These are phyloP conservation scores for Grammothele lineata DNA, from an alignment of 768 basidiomycete species.

Conservation along the genomic window DNA sequence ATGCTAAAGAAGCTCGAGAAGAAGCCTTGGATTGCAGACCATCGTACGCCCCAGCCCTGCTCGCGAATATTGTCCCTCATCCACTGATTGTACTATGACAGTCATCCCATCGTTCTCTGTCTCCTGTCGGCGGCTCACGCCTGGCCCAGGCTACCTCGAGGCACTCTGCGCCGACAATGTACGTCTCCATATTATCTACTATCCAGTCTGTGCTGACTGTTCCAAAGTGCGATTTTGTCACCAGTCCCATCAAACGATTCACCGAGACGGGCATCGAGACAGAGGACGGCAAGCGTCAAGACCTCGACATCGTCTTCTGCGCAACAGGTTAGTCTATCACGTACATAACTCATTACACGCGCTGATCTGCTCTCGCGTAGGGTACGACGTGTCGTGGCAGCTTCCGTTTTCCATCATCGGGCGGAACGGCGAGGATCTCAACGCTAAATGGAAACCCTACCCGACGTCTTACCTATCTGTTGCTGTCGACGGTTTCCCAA, in stretches of 20 bases:
- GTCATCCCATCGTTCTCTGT: slow-evolving; percentile 58
- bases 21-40: slow-evolving; percentile 58
- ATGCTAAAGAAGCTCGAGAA: slow-evolving; percentile 50
- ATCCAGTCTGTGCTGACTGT: no score
- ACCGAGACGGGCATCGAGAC: slow-evolving; percentile 54
- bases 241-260: slow-evolving; percentile 47
- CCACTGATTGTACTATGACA: slow-evolving; percentile 19
- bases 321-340: slow-evolving; percentile 44
- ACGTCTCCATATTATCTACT: no score
- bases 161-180: slow-evolving; percentile 62
- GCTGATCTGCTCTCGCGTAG: slow-evolving; percentile 23
- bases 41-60: slow-evolving; percentile 44
- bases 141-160: slow-evolving; percentile 65
- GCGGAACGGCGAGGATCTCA: slow-evolving; percentile 46
- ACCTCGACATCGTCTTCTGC: slow-evolving; percentile 58
- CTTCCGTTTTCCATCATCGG: slow-evolving; percentile 51
- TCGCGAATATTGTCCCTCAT: background rate
- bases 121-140: slow-evolving; percentile 60
- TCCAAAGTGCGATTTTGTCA: slow-evolving; percentile 48
- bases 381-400: slow-evolving; percentile 49
- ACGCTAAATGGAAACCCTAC: slow-evolving; percentile 49
- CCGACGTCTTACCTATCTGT: slow-evolving; percentile 57
- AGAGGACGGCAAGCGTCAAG: slow-evolving; percentile 47
- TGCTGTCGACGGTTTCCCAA: slow-evolving; percentile 64
- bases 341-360: background rate